Evolutionary conservation across 169 alveolate genomes (phyloP).

Genomic region (Eimeria falciformis): DNA sequence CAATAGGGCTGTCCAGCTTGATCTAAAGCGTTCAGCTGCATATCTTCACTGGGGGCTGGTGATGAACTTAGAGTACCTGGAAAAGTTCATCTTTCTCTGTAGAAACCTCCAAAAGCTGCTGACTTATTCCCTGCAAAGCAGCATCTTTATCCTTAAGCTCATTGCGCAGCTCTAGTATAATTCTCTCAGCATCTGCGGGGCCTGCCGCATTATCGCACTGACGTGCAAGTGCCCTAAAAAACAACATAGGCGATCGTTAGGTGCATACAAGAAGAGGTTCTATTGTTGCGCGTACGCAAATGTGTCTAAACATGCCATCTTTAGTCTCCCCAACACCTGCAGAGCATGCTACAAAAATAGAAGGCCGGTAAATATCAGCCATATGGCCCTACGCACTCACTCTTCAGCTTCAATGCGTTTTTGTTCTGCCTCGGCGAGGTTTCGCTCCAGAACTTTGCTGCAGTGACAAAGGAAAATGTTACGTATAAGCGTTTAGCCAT

Average conservation of each 20-base stretch:
- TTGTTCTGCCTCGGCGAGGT: constrained; percentile 23
- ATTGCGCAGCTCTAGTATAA: background rate
- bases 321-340: background rate
- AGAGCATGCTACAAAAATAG: background rate
- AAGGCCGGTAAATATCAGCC: background rate
- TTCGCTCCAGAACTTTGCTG: background rate
- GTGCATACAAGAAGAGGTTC: too few species aligned
- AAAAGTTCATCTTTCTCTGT: constrained; percentile 47
- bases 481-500: too few species aligned
- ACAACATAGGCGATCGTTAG: background rate
- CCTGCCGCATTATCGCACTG: constrained; percentile 2
- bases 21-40: too few species aligned
- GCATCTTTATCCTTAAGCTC: constrained; percentile 45
- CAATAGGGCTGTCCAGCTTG: too few species aligned
- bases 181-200: background rate
- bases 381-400: background rate
- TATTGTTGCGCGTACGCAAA: too few species aligned
- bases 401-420: constrained; percentile 59
- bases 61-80: background rate
- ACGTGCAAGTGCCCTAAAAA: constrained; percentile 37
- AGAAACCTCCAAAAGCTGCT: constrained; percentile 50
- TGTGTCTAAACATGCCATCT: too few species aligned
- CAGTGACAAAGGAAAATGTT: background rate
- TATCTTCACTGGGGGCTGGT: too few species aligned
- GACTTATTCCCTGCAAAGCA: constrained; percentile 36